phyloP scores from a whole-genome alignment of 2,329 filamentous ascomycete species.

The Neopestalotiopsis sp. region DNA sequence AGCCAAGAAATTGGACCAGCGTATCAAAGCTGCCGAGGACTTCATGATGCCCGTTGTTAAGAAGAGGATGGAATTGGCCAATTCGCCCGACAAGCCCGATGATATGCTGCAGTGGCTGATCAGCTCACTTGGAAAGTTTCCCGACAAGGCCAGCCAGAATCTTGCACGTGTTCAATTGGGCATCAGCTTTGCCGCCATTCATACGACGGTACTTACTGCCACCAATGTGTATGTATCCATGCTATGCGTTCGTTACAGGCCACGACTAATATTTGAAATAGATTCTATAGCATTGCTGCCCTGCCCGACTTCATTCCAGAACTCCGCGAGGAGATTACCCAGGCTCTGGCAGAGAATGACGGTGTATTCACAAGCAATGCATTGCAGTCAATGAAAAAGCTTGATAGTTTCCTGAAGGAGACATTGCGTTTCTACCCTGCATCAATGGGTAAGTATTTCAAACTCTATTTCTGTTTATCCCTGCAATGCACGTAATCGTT shows the following conservation, averaged over 20 bases:
- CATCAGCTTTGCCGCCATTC: conserved; percentile 54
- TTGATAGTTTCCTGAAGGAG: conserved; percentile 40
- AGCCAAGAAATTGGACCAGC: conserved; percentile 10
- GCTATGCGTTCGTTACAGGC: not conserved
- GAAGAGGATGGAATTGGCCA: conserved; percentile 3
- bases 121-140: conserved; percentile 40
- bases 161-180: conserved; percentile 47
- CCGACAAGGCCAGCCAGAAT: conserved; percentile 32
- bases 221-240: conserved; percentile 42
- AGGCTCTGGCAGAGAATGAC: conserved; percentile 39
- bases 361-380: conserved; percentile 35
- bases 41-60: conserved; percentile 3
- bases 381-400: conserved; percentile 35
- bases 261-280: conserved; percentile 9
- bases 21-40: not conserved
- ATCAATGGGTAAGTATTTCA: conserved; percentile 28
- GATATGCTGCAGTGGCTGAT: conserved; percentile 54
- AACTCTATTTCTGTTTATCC: not conserved
- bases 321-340: conserved; percentile 55
- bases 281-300: conserved; percentile 52
- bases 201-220: conserved; percentile 49
- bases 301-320: conserved; percentile 52
- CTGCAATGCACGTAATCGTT: not conserved
- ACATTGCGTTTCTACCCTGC: conserved; percentile 27
- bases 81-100: conserved; percentile 35